Conservation (phyloP, 176 grass and related monocot genomes). For the Juncus inflexus region DNA sequence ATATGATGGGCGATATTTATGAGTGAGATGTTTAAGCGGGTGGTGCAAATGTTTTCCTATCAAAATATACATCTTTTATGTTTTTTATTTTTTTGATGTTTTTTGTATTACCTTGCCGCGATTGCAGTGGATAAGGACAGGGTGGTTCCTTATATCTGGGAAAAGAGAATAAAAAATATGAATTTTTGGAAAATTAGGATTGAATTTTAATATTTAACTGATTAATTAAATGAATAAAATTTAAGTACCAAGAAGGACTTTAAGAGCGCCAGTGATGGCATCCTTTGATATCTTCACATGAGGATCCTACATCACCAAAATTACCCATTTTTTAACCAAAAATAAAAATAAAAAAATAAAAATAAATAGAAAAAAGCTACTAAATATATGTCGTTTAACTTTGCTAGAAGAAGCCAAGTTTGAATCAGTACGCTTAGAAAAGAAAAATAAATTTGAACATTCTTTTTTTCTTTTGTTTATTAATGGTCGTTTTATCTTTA, state of each 20-base stretch:
- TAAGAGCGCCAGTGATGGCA: conserved; percentile 54
- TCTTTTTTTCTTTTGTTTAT: too few species aligned
- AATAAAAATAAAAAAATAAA: conserved; percentile 6
- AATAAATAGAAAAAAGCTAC: too few species aligned
- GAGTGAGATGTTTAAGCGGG: too few species aligned
- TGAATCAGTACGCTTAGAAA: too few species aligned
- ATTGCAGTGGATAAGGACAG: conserved; percentile 70
- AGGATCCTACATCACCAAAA: conserved; percentile 48
- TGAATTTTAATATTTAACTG: conserved; percentile 23
- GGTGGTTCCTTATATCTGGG: conserved; percentile 68
- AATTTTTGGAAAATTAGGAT: conserved; percentile 8
- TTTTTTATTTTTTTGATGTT: too few species aligned
- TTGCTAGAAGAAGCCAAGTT: neutral
- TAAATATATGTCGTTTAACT: too few species aligned
- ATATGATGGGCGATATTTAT: too few species aligned
- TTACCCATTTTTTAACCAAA: neutral
- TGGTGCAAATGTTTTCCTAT: too few species aligned
- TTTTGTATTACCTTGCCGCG: conserved; percentile 49
- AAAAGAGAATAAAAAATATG: conserved; percentile 6
- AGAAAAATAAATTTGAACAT: too few species aligned
- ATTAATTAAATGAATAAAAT: conserved; percentile 9
- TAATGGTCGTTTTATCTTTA: too few species aligned
- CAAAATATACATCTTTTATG: too few species aligned
- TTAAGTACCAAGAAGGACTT: conserved; percentile 67
- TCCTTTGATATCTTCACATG: conserved; percentile 44